Evolutionary conservation across 2,329 filamentous ascomycete genomes (phyloP), one percentile per base, ranked within the genome.

Genomic region (Phaeoacremonium minimum): DNA sequence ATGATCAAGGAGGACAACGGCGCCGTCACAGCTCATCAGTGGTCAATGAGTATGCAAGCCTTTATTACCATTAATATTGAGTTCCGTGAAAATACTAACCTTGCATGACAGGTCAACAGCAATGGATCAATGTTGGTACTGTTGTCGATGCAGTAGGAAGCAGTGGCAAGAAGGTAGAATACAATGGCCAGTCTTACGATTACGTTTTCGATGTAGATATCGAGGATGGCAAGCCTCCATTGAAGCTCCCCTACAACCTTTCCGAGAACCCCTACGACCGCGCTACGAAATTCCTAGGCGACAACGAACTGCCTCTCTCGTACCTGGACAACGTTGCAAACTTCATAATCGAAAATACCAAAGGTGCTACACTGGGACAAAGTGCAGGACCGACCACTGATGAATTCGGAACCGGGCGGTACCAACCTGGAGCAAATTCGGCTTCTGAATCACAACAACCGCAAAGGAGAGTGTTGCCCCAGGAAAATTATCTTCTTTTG

Each of bases 191-290:
- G 55, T 86, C 91, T 43, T 98, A 95, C 57, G 93, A 98, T 56
- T 96, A 85, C 52, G 90, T 98, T 7, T 97, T 97, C 48, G 90
- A 96, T 53, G 90, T 96, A 17, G 90, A 95, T 50, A 94, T 96
- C 44, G 87, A 95, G 57, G 91, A 96, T 52, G 91, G 89, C 35
- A 91, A 94, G 53, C 90, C 91, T 11, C 80, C 91, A 1, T 69
- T 97, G 31, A 96, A 96, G 60, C 72, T 97, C n/a, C 89, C 91
- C 0, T 97, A 86, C 63, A 96, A 97, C 56, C 73, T 91, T 11
- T 88, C 85, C 2, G 85, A 96, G 55, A 96, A 96, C 48, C 87
- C 89, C 0, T 97, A 94, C 58, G 87, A 95, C 49, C 83, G 85
- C 3, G 91, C 93, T 0, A 87, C 85, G 22, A 95, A 88, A 54